Evolutionary conservation across 306 rosid genomes (phyloP).

Genomic region (Lagenaria siceraria): DNA sequence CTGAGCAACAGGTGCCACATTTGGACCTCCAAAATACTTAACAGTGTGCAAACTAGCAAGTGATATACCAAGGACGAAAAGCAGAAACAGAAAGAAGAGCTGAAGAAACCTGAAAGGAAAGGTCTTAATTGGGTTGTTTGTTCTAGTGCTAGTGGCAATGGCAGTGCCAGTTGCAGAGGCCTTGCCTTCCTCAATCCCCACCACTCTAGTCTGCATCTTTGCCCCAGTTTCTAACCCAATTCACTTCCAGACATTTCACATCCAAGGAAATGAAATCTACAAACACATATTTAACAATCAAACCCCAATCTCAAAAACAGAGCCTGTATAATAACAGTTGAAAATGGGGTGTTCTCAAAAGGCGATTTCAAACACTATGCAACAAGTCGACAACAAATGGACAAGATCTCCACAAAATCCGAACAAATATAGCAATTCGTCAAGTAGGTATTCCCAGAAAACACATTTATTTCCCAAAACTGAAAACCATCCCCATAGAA

Average conservation of each 20-base stretch:
- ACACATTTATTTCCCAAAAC: neutral
- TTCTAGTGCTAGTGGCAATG: constrained; percentile 12
- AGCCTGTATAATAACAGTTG: neutral
- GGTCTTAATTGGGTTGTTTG: constrained; percentile 24
- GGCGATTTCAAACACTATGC: neutral
- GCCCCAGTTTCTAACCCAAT: neutral
- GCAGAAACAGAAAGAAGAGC: constrained; percentile 35
- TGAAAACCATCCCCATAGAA: neutral
- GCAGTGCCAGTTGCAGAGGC: constrained; percentile 17
- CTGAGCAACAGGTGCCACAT: constrained; percentile 20
- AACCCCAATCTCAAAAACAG: neutral
- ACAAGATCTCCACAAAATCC: neutral
- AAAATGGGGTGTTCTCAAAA: neutral
- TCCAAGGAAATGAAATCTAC: neutral
- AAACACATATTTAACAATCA: neutral
- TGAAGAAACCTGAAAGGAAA: constrained; percentile 42
- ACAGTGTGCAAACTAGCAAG: constrained; percentile 44
- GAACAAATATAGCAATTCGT: neutral
- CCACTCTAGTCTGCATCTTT: constrained; percentile 42
- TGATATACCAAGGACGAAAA: constrained; percentile 38
- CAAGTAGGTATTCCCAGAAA: neutral
- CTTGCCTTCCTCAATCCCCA: constrained; percentile 49
- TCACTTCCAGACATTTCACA: neutral
- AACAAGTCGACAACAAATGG: neutral
- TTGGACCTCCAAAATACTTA: constrained; percentile 37